Conservation (phyloP, 805 yeast species). For the Debaryomyces castellii region DNA sequence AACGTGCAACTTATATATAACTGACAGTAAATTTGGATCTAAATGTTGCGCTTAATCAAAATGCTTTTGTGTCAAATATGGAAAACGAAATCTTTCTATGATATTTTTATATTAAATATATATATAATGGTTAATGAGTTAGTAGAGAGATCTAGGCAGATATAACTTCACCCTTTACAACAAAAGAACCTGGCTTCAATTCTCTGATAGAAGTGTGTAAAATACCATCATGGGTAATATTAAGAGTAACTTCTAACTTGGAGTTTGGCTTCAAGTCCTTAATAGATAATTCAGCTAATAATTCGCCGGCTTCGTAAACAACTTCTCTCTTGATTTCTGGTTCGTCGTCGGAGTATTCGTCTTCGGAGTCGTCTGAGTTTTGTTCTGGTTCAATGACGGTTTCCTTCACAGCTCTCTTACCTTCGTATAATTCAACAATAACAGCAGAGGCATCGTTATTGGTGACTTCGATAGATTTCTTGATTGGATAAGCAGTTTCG, state of each 20-base stretch:
- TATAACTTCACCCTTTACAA: conserved; percentile 54
- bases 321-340: conserved; percentile 83
- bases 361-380: conserved; percentile 51
- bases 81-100: neutral
- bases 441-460: conserved; percentile 60
- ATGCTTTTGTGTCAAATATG: conserved; percentile 1
- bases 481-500: conserved; percentile 90
- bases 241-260: conserved; percentile 67
- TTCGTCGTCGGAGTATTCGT: conserved; percentile 67
- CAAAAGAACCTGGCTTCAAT: conserved; percentile 55
- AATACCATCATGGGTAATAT: conserved; percentile 63
- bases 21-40: neutral
- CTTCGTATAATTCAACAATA: conserved; percentile 76
- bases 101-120: conserved; percentile 2
- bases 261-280: conserved; percentile 64
- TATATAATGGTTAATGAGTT: neutral
- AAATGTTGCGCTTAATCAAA: conserved; percentile 1
- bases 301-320: conserved; percentile 67
- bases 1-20: neutral
- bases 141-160: conserved; percentile 5
- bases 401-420: conserved; percentile 79
- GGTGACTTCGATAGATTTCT: conserved; percentile 66
- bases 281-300: conserved; percentile 76
- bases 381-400: conserved; percentile 71
- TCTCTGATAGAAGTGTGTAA: conserved; percentile 68